Evolutionary conservation across 345 rosid species (phyloP), one percentile per base, ranked within the genome.

Genomic region (Melaleuca quinquenervia): DNA sequence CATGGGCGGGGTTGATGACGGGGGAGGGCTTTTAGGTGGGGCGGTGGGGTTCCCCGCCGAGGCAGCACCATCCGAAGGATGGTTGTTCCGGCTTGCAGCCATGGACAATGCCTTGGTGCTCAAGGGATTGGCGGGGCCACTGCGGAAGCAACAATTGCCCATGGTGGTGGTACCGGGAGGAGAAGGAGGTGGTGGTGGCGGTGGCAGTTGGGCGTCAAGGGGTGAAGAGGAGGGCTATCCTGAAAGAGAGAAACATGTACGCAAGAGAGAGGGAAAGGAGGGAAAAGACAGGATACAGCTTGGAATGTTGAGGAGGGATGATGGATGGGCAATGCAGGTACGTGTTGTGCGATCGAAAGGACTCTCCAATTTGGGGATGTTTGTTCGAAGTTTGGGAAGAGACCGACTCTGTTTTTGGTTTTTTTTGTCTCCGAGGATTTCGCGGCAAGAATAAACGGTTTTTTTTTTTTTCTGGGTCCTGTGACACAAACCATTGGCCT

Each of bases 141-240:
- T 91, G 32, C 91, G 91, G 85, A 95, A 91, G 94, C 98, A 96
- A 88, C 96, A 95, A 87, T 88, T 94, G 88, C 98, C 98, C 98
- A 94, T 92, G 83, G 32, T 45, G 86, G 82, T 1, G 1, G 49
- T 15, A 26, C 52, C n/a, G 11, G 54, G 90, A 84, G 86, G 87
- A 78, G 85, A 86, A 86, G 78, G 84, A 58, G 8, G 49, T 56
- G 87, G 52, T 1, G 53, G 36, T 9, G 58, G 82, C 4, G 82
- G 56, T n/a, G 85, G 5, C 27, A 45, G 53, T 41, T 44, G 52
- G 29, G 70, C 36, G 70, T 41, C 48, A 24, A 1, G 48, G 80
- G 80, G 26, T 70, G 86, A 76, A 44, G 45, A 85, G 56, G 29
- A 76, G 84, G 45, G 84, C 56, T 54, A 27, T 56, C 83, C 53